These are phyloP conservation scores for Alternaria solani DNA, from an alignment of 2,329 filamentous ascomycete species.

Conservation along the genomic window DNA sequence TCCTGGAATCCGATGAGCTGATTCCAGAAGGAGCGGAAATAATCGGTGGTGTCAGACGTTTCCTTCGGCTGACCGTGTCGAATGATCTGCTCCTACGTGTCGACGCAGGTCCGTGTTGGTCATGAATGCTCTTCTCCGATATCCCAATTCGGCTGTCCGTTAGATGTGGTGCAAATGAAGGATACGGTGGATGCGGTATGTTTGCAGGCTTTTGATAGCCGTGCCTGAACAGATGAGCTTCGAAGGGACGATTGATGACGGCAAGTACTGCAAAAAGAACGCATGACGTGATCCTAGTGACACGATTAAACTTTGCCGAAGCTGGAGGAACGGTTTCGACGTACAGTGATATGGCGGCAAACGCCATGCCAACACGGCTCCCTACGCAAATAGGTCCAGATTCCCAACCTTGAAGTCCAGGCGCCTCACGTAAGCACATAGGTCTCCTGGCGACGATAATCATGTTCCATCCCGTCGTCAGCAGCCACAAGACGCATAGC, in stretches of 20 bases:
- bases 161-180: constrained; percentile 30
- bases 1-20: constrained; percentile 29
- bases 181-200: constrained; percentile 21
- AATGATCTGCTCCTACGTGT: constrained; percentile 28
- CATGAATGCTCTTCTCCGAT: constrained; percentile 24
- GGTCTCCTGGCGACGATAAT: constrained; percentile 50
- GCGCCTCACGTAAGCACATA: constrained; percentile 36
- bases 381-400: constrained; percentile 42
- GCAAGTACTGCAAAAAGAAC: constrained; percentile 46
- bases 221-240: constrained; percentile 45
- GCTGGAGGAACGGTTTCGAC: constrained; percentile 7
- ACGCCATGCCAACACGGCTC: constrained; percentile 40
- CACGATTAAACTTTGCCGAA: constrained; percentile 3
- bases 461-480: constrained; percentile 52
- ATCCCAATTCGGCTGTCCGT: constrained; percentile 20
- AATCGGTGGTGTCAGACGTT: constrained; percentile 10
- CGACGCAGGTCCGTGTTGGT: constrained; percentile 21
- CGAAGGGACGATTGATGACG: constrained; percentile 47
- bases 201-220: constrained; percentile 25
- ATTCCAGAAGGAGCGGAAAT: constrained; percentile 3
- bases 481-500: constrained; percentile 48
- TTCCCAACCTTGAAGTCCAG: constrained; percentile 42
- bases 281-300: constrained; percentile 41
- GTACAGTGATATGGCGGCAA: constrained; percentile 48
- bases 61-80: constrained; percentile 33